A percentile compares a stretch with the other conserved stretches of the same genome.
These are phyloP conservation scores for Gnaphalium uliginosum DNA, from an alignment of 129 eudicot genomes.

Conservation along the genomic window DNA sequence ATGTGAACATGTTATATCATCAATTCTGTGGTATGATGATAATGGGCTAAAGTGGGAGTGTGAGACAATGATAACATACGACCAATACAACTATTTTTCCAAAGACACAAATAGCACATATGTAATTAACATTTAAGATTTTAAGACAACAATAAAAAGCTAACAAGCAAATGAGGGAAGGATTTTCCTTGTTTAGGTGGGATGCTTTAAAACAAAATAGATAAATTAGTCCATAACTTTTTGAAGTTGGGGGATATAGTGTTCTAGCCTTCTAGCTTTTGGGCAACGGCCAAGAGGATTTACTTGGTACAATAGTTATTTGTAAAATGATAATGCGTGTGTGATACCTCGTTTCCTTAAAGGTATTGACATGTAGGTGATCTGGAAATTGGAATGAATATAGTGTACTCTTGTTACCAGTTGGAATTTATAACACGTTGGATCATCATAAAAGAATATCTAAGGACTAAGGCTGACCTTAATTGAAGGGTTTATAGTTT, in stretches of 20 bases:
- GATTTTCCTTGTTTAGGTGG: too few relatives aligned
- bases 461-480: not conserved
- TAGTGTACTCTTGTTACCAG: not conserved
- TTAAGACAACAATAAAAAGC: too few relatives aligned
- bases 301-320: not conserved
- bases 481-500: too few relatives aligned
- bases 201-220: too few relatives aligned
- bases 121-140: too few relatives aligned
- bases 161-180: too few relatives aligned
- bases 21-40: not conserved
- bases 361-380: not conserved
- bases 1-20: slow-evolving; percentile 4
- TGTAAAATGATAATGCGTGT: not conserved
- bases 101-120: not conserved
- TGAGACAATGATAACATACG: not conserved
- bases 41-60: not conserved
- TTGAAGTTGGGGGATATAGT: slow-evolving; percentile 1
- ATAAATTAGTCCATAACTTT: not conserved
- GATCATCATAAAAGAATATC: slow-evolving; percentile 11
- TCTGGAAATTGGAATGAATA: not conserved
- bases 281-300: not conserved
- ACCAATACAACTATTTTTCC: too few relatives aligned
- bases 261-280: not conserved
- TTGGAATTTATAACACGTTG: not conserved
- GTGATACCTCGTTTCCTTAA: not conserved